Conservation (phyloP, 2,329 filamentous ascomycete genomes). For the Rutstroemia sp. region DNA sequence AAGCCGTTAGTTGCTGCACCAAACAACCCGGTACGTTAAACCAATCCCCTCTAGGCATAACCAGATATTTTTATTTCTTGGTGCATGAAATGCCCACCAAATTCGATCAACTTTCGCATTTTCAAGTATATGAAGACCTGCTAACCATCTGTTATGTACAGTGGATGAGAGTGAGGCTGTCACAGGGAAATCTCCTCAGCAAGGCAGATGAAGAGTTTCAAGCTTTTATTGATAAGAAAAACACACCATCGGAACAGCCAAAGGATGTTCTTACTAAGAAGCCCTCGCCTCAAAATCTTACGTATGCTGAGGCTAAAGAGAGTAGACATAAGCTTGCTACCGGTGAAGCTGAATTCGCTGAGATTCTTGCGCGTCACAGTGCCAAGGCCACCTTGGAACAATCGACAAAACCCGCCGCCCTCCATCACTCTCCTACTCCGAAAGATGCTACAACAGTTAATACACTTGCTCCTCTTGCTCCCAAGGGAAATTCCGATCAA, state of each 20-base stretch:
- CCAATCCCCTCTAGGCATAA: background rate
- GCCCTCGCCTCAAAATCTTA: background rate
- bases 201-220: constrained; percentile 9
- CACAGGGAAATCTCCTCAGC: background rate
- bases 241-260: background rate
- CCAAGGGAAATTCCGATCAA: background rate
- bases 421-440: background rate
- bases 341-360: background rate
- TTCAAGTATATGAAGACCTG: background rate
- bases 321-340: background rate
- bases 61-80: background rate
- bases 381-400: too few relatives aligned
- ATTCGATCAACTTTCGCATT: background rate
- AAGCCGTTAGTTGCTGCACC: constrained; percentile 3
- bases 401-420: background rate
- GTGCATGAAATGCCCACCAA: background rate
- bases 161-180: constrained; percentile 1
- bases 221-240: background rate
- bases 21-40: background rate
- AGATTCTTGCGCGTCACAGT: background rate
- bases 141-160: background rate
- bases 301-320: background rate
- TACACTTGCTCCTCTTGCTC: background rate
- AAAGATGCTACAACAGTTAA: background rate
- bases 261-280: background rate